These are phyloP conservation scores for Gracilaria caudata DNA, from an alignment of 23 red algal genomes.

Conservation along the genomic window DNA sequence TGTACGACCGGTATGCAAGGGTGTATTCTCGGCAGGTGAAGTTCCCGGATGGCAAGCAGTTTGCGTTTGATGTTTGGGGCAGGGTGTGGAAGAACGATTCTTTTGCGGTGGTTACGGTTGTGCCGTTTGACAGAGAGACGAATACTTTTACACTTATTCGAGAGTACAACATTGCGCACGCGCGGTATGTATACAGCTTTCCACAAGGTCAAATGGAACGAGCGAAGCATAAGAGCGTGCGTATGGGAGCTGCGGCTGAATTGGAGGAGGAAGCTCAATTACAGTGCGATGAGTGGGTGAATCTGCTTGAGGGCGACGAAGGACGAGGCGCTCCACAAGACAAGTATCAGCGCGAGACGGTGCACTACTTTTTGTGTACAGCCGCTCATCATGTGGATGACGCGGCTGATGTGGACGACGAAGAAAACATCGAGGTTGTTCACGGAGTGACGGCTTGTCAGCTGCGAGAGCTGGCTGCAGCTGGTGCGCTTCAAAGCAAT, in stretches of 20 bases:
- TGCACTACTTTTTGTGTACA: slow-evolving; percentile 61
- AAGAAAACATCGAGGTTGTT: slow-evolving; percentile 76
- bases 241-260: slow-evolving; percentile 56
- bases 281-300: slow-evolving; percentile 52
- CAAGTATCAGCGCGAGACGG: slow-evolving; percentile 75
- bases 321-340: slow-evolving; percentile 65
- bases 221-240: slow-evolving; percentile 37
- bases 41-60: slow-evolving; percentile 41
- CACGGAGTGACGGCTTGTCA: slow-evolving; percentile 50
- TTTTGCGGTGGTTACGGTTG: slow-evolving; percentile 64
- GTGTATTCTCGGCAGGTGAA: slow-evolving; percentile 56
- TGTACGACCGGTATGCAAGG: slow-evolving; percentile 70
- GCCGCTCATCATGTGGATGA: slow-evolving; percentile 39
- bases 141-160: slow-evolving; percentile 71
- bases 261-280: slow-evolving; percentile 70
- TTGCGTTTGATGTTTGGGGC: slow-evolving; percentile 60
- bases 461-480: slow-evolving; percentile 28
- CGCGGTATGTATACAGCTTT: slow-evolving; percentile 58
- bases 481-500: slow-evolving; percentile 65
- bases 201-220: slow-evolving; percentile 62
- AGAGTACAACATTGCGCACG: slow-evolving; percentile 70
- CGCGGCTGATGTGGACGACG: slow-evolving; percentile 47
- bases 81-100: slow-evolving; percentile 75
- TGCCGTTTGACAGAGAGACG: slow-evolving; percentile 57
- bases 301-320: slow-evolving; percentile 37